phyloP scores from a whole-genome alignment of 75 land plant species.

The Picea glauca region DNA sequence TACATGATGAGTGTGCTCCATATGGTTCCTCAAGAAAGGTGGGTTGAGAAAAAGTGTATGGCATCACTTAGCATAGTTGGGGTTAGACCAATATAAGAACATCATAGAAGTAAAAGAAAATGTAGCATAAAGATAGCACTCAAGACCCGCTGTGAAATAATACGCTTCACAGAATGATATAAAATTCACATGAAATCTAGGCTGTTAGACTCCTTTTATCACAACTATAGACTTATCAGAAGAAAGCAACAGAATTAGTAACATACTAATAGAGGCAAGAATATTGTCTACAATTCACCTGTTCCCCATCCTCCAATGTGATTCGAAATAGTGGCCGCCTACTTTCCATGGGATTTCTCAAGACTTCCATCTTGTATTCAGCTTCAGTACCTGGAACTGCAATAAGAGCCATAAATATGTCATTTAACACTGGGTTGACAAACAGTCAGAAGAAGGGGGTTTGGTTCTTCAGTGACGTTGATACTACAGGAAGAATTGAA shows the following conservation, averaged over 20 bases:
- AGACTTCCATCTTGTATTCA: constrained; percentile 79
- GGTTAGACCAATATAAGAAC: background rate
- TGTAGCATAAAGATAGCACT: background rate
- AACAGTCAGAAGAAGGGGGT: too few relatives aligned
- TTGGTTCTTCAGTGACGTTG: too few relatives aligned
- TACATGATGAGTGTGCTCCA: background rate
- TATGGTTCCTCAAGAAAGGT: background rate
- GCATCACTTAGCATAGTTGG: background rate
- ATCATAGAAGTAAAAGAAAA: background rate
- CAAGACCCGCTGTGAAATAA: background rate
- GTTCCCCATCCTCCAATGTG: constrained; percentile 55
- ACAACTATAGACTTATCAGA: background rate
- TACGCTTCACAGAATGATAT: background rate
- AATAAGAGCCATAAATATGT: background rate
- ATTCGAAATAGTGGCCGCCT: constrained; percentile 77
- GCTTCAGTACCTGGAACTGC: constrained; percentile 46
- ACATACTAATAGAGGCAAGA: constrained; percentile 2
- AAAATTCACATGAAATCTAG: background rate
- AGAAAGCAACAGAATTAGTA: background rate
- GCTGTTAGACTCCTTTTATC: background rate
- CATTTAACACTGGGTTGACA: background rate
- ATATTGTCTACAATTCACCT: constrained; percentile 33
- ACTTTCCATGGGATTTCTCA: constrained; percentile 54
- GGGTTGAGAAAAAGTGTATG: background rate
- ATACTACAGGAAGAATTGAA: too few relatives aligned